Base-by-base conservation (phyloP, 257 asterid genomes). In the Striga asiatica region DNA sequence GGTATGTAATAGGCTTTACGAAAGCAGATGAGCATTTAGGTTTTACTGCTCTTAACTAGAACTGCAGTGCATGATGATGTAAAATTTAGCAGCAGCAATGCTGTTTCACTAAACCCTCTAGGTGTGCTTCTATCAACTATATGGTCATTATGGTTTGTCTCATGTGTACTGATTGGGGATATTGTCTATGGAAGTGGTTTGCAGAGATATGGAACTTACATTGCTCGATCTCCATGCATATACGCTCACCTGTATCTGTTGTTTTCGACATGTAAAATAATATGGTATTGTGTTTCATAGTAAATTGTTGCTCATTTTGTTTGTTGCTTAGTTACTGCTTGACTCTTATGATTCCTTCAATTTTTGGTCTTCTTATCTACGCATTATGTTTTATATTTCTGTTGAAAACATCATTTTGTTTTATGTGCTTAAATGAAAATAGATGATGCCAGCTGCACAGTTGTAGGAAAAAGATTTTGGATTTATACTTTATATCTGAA, bases 401-500 rank as follows among this genome's bases (percentile, higher is more conserved):
- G n/a, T n/a, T 48, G 17, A 37, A 45, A 27, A 9, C n/a, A n/a
- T n/a, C n/a, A n/a, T n/a, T n/a, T n/a, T n/a, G n/a, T n/a, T n/a
- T n/a, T n/a, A n/a, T n/a, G n/a, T n/a, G n/a, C n/a, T n/a, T n/a
- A n/a, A n/a, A n/a, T n/a, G n/a, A n/a, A n/a, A n/a, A n/a, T n/a
- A 39, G 16, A 39, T 39, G 47, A 35, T 45, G 43, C 24, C 23
- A 51, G 20, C 54, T 16, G 35, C 45, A 1, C 16, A 31, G 56
- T 50, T 56, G 38, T 62, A 35, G 27, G 35, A n/a, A n/a, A n/a
- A n/a, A n/a, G 53, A 29, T 62, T 2, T 4, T 14, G n/a, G n/a
- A 43, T 63, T 58, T 58, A 16, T 37, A 37, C 11, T 67, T 7
- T 38, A 50, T 49, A 34, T 25, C 56, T 70, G 46, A 70, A 60